Conservation (phyloP, 1,139 yeast species). For the Yamadazyma kanchanaburiensis region DNA sequence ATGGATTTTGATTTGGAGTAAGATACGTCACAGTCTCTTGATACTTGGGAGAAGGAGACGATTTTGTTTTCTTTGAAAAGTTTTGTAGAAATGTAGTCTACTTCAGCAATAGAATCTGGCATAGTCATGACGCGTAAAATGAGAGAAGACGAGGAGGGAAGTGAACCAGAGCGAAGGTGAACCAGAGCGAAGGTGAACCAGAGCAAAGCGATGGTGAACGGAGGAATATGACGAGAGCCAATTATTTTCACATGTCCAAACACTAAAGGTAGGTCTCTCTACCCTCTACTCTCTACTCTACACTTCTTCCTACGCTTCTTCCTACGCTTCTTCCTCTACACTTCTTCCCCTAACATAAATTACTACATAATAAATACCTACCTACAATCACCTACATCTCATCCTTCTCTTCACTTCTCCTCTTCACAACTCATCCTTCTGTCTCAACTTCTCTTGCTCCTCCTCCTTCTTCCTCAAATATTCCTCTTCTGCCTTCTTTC, state of each 20-base stretch:
- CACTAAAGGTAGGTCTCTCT: no score
- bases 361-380: slow-evolving; percentile 1
- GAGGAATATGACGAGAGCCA: no score
- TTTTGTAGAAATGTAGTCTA: slow-evolving; percentile 26
- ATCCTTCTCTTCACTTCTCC: no score
- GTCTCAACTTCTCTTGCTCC: no score
- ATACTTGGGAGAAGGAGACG: slow-evolving; percentile 9
- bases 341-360: no score
- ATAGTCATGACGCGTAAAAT: slow-evolving; percentile 27
- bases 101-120: slow-evolving; percentile 26
- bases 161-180: no score
- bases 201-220: no score
- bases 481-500: slow-evolving; percentile 27
- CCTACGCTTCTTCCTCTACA: no score
- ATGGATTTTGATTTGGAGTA: slow-evolving; percentile 22
- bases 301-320: no score
- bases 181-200: no score
- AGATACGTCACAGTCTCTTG: slow-evolving; percentile 6
- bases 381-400: neutral
- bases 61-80: slow-evolving; percentile 17
- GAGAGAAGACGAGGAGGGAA: neutral
- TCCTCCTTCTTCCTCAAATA: slow-evolving; percentile 18
- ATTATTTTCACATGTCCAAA: no score
- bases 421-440: slow-evolving; percentile 18
- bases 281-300: no score